Evolutionary conservation across 352 stramenopile genomes (phyloP).

Genomic region (Phytophthora podocarpi): DNA sequence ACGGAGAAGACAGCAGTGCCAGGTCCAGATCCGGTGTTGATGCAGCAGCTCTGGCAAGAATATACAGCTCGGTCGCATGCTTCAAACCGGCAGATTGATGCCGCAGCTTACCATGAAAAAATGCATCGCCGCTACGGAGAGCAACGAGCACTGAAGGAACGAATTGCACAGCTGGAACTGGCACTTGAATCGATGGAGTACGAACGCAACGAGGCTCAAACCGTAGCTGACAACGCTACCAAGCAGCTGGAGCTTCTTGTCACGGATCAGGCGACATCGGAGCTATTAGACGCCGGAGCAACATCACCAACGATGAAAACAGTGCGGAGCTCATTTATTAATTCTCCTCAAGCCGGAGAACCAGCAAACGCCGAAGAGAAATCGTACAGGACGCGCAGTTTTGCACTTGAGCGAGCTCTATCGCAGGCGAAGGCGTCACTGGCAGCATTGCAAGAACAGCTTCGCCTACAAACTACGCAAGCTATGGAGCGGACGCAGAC

Average conservation of each 20-base stretch:
- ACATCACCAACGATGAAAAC: constrained; percentile 9
- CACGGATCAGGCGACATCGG: constrained; percentile 3
- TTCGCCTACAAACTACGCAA: constrained; percentile 36
- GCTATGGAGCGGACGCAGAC: constrained; percentile 38
- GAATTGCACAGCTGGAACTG: constrained; percentile 49
- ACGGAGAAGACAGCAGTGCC: background rate
- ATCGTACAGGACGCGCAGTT: constrained; percentile 54
- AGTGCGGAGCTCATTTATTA: constrained; percentile 11
- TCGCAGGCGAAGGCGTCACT: constrained; percentile 47
- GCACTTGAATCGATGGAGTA: constrained; percentile 38
- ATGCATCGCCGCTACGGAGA: constrained; percentile 80
- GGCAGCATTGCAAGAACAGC: constrained; percentile 30
- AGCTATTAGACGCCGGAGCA: constrained; percentile 5
- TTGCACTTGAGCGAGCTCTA: constrained; percentile 62
- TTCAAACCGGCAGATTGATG: constrained; percentile 44
- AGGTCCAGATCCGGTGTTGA: constrained; percentile 42
- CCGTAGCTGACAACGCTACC: constrained; percentile 10
- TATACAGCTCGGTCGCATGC: constrained; percentile 56
- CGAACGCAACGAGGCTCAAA: constrained; percentile 47
- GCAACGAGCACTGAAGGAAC: constrained; percentile 55
- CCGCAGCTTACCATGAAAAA: constrained; percentile 65
- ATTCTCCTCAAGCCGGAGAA: constrained; percentile 11
- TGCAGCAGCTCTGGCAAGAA: constrained; percentile 69
- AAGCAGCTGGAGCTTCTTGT: constrained; percentile 27
- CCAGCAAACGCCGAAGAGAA: constrained; percentile 35